These are phyloP conservation scores for Aspergillus uvarum DNA, from an alignment of 2,329 filamentous ascomycete genomes.

Conservation along the genomic window DNA sequence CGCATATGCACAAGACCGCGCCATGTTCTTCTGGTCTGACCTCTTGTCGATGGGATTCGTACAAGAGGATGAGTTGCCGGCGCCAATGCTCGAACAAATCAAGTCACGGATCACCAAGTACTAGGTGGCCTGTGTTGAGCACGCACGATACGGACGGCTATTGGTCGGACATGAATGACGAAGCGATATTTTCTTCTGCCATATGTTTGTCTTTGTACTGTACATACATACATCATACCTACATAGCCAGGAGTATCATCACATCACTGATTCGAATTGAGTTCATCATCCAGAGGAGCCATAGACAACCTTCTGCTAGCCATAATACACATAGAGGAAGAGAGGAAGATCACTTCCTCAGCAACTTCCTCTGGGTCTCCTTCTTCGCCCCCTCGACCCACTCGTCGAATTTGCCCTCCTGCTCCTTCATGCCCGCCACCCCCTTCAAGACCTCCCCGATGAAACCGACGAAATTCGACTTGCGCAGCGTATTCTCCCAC, in stretches of 20 bases:
- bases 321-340: background rate
- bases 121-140: constrained; percentile 32
- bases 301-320: background rate
- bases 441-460: constrained; percentile 86
- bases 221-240: background rate
- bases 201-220: background rate
- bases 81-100: constrained; percentile 60
- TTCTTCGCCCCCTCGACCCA: constrained; percentile 70
- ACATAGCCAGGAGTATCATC: background rate
- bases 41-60: constrained; percentile 74
- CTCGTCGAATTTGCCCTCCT: constrained; percentile 68
- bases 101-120: constrained; percentile 65
- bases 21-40: constrained; percentile 94
- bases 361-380: constrained; percentile 43
- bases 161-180: constrained; percentile 1
- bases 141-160: background rate
- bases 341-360: constrained; percentile 24
- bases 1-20: constrained; percentile 83
- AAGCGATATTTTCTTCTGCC: background rate
- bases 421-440: constrained; percentile 72
- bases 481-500: constrained; percentile 89
- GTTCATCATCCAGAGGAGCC: background rate
- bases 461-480: constrained; percentile 96
- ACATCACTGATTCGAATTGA: background rate
- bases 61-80: constrained; percentile 71